Base-by-base conservation (phyloP, 352 stramenopile species). In the Phytophthora lateralis region DNA sequence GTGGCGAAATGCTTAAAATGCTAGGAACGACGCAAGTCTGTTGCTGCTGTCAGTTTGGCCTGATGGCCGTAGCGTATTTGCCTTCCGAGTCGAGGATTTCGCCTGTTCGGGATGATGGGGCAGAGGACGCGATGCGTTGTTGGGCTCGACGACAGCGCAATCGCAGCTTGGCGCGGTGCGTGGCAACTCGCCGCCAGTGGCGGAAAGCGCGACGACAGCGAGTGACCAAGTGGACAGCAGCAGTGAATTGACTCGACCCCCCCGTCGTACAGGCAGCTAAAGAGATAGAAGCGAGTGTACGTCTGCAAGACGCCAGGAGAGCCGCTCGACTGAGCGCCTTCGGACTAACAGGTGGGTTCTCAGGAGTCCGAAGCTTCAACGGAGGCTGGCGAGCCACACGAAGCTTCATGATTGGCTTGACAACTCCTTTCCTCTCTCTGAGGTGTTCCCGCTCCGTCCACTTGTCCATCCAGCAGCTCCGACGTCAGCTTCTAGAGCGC, bases 41-140 rank as follows among this genome's bases (percentile, higher is more conserved):
- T 21, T 54, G 60, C 52, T 2, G 43, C 57, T 8, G 76, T 42
- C n/a, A 71, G 34, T 38, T 70, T 75, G 4, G 57, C 30, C 14
- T 71, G 63, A n/a, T 79, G 3, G 71, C 75, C 30, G 76, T 54
- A 1, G 60, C 75, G 54, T 75, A 88, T 50, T 85, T 85, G 15
- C 75, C 75, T 35, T 85, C 75, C 6, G 18, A 54, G 15, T 69
- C 43, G 0, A 78, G 50, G 20, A 85, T n/a, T 30, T 38, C 17
- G 10, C 42, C 9, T 4, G 72, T 69, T 42, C 35, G 45, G 4
- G 18, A 18, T 8, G 52, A 58, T 7, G 1, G 12, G 17, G 26
- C 39, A 52, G 12, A 39, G 15, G 30, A 32, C 26, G 48, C 18
- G 15, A 71, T 61, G 3, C 52, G 56, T 3, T 59, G 34, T 32